Evolutionary conservation across 768 basidiomycete species (phyloP), one percentile per base, ranked within the genome.

Genomic region (Rhizopogon vulgaris): DNA sequence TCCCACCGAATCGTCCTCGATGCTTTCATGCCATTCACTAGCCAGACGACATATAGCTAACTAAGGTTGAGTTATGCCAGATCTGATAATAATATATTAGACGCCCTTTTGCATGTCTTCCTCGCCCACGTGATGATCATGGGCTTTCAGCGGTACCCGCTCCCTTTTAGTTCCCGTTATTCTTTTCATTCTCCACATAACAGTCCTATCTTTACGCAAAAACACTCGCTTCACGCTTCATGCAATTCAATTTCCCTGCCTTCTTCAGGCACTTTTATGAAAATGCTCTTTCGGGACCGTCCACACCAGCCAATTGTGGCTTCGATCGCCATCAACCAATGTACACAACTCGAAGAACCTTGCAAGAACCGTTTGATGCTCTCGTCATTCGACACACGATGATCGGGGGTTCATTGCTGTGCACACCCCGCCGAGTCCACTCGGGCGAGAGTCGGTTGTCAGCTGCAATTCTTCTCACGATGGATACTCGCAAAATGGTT

Each of bases 221-320:
- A 51, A 45, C 32, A 46, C 32, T 38, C 32, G 32, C 32, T 34
- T 41, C 8, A 30, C 42, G 27, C 28, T 55, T 56, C 53, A 46
- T 52, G 43, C 53, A 46, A 42, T 54, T 56, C 53, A 54, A 40
- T 54, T 48, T 47, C 15, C 36, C 32, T 48, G 46, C 54, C 54
- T 55, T 50, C 48, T 47, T 56, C 63, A 69, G 66, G 68, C 56
- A 69, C 67, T 17, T 6, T 51, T 42, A 50, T 41, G 49, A 42
- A 40, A 32, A 18, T 49, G 28, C 65, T 48, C 43, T 64, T 65
- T 67, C 66, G 66, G 66, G 63, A 55, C 66, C 66, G 66, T 60
- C 53, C 48, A 62, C 59, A 57, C 60, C 59, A 58, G 52, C 63
- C 58, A 60, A 55, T 59, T 56, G 38, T 53, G 56, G 58, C 56